Conservation (phyloP, 2,329 filamentous ascomycete species). For the Ascochyta fabae region DNA sequence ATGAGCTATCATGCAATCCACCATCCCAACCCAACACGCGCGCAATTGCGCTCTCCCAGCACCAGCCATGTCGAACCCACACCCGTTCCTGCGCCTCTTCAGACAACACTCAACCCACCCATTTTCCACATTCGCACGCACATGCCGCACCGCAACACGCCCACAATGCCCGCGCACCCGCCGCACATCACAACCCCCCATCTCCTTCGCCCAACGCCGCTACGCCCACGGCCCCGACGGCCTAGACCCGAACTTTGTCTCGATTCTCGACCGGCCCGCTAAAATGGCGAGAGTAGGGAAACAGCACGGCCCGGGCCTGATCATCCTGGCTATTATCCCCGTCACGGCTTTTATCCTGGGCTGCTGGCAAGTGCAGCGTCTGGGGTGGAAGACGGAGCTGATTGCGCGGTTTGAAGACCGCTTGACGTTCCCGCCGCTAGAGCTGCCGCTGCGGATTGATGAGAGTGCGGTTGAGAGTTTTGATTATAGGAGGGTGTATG, state of each 20-base stretch:
- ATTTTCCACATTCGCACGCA: conserved; percentile 6
- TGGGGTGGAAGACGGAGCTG: conserved; percentile 92
- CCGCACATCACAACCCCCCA: conserved; percentile 25
- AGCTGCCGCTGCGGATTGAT: conserved; percentile 83
- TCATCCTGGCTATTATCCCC: conserved; percentile 86
- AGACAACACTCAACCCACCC: conserved; percentile 31
- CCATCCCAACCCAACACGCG: not conserved
- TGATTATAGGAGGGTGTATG: conserved; percentile 84
- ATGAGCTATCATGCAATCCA: not conserved
- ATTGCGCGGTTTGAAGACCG: conserved; percentile 93
- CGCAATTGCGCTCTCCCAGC: not conserved
- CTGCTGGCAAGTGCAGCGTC: conserved; percentile 92
- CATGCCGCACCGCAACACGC: conserved; percentile 26
- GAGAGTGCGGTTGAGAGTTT: conserved; percentile 84
- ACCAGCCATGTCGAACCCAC: conserved; percentile 42
- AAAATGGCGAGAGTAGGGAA: conserved; percentile 77
- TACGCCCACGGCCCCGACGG: conserved; percentile 58
- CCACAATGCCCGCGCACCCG: conserved; percentile 46
- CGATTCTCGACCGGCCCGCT: conserved; percentile 85
- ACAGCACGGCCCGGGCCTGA: conserved; percentile 79
- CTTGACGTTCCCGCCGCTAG: conserved; percentile 81
- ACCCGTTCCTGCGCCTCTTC: conserved; percentile 44
- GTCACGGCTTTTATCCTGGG: conserved; percentile 88
- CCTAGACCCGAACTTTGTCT: conserved; percentile 75
- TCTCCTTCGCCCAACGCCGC: conserved; percentile 21